Conservation (phyloP, 306 rosid genomes). For the Gastrolobium villosum region DNA sequence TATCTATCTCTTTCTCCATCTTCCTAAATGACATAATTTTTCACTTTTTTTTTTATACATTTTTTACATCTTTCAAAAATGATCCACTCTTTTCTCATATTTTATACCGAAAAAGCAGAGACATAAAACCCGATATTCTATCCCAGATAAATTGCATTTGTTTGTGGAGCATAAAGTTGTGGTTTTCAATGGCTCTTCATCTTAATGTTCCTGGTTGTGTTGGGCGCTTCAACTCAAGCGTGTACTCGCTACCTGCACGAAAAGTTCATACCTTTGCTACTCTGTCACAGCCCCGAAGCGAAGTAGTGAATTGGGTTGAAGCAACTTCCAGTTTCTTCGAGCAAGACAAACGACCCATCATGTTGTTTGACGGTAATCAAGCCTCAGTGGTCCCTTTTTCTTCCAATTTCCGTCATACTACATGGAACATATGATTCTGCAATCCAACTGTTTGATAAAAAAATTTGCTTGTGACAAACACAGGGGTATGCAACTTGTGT, state of each 20-base stretch:
- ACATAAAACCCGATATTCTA: too few relatives aligned
- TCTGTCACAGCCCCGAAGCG: slow-evolving; percentile 57
- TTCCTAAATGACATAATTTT: too few relatives aligned
- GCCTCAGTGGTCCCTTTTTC: neutral
- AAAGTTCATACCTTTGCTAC: slow-evolving; percentile 58
- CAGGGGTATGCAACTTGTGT: slow-evolving; percentile 94
- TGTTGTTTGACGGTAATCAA: slow-evolving; percentile 85
- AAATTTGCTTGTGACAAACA: slow-evolving; percentile 31
- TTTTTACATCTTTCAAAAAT: too few relatives aligned
- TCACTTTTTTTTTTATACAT: too few relatives aligned
- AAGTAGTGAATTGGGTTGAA: slow-evolving; percentile 64
- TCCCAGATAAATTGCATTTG: neutral
- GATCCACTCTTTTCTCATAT: too few relatives aligned
- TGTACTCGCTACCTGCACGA: slow-evolving; percentile 42
- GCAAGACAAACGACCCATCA: slow-evolving; percentile 84
- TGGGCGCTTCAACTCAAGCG: slow-evolving; percentile 44
- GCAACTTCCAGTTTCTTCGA: slow-evolving; percentile 83
- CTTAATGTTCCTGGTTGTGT: slow-evolving; percentile 53
- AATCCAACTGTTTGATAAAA: slow-evolving; percentile 4
- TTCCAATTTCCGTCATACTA: slow-evolving; percentile 1
- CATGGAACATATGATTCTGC: neutral
- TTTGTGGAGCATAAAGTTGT: neutral
- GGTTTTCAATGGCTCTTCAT: slow-evolving; percentile 67
- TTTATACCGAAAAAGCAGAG: too few relatives aligned
- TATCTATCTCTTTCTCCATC: too few relatives aligned